These are phyloP conservation scores for Fusarium sp. DNA, from an alignment of 2,329 filamentous ascomycete genomes.

Conservation along the genomic window DNA sequence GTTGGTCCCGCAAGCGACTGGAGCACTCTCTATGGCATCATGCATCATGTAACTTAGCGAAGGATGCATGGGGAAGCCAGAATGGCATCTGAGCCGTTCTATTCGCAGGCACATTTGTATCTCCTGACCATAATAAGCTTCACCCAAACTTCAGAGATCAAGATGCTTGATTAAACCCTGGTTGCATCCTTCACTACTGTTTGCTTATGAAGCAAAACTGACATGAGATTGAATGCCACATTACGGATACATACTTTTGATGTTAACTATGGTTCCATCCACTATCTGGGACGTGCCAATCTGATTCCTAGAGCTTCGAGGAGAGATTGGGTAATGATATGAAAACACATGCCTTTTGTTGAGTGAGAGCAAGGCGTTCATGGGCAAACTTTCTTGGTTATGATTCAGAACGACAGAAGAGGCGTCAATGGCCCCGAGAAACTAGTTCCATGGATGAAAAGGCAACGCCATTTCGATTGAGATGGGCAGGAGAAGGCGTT, in stretches of 20 bases:
- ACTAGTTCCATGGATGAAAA: neutral
- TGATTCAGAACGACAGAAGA: neutral
- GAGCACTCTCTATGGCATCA: conserved; percentile 36
- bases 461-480: conserved; percentile 19
- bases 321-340: neutral
- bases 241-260: neutral
- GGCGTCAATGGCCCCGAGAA: conserved; percentile 9
- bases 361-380: neutral
- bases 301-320: neutral
- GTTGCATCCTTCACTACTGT: neutral
- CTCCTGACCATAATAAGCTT: conserved; percentile 18
- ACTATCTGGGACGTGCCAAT: neutral
- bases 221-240: neutral
- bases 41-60: conserved; percentile 32
- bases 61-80: conserved; percentile 28
- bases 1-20: conserved; percentile 26
- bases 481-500: conserved; percentile 20
- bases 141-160: neutral
- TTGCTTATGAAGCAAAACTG: neutral
- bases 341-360: neutral
- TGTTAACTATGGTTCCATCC: neutral
- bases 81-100: conserved; percentile 19
- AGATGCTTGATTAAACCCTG: neutral
- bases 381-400: conserved; percentile 1
- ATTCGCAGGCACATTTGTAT: conserved; percentile 25